Evolutionary conservation across 176 grass and related monocot species (phyloP).

Genomic region (Oropetium thomaeum): DNA sequence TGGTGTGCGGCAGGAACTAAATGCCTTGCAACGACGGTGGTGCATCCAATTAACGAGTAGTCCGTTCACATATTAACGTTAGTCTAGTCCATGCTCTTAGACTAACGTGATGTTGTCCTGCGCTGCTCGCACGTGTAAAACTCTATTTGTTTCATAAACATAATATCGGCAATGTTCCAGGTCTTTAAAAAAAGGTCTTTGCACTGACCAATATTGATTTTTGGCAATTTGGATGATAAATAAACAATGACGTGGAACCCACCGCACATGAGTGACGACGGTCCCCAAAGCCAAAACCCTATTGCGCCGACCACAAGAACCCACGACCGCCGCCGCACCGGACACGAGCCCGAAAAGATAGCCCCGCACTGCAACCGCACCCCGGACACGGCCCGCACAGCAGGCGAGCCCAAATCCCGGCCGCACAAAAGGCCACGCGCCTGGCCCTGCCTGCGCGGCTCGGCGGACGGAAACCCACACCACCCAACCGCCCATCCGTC

Average conservation of each 20-base stretch:
- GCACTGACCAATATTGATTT: not conserved
- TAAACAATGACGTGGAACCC: not conserved
- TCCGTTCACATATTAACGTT: too few relatives aligned
- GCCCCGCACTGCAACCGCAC: too few relatives aligned
- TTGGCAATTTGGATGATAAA: not conserved
- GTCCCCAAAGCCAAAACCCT: not conserved
- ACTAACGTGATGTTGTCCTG: too few relatives aligned
- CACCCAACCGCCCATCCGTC: not conserved
- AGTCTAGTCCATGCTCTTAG: too few relatives aligned
- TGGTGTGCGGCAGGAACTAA: too few relatives aligned
- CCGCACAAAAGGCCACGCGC: constrained; percentile 5
- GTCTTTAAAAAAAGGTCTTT: too few relatives aligned
- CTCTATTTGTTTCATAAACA: too few relatives aligned
- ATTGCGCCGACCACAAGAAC: constrained; percentile 27
- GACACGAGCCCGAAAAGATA: constrained; percentile 30
- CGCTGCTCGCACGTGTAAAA: too few relatives aligned
- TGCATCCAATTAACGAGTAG: too few relatives aligned
- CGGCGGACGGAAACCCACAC: not conserved
- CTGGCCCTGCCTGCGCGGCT: not conserved
- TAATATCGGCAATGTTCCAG: too few relatives aligned
- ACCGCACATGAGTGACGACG: not conserved
- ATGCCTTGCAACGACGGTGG: too few relatives aligned
- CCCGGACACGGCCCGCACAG: not conserved
- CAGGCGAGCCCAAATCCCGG: not conserved
- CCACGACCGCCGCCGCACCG: not conserved